Evolutionary conservation across 768 basidiomycete species (phyloP).

Genomic region (Mycena kentingensis): DNA sequence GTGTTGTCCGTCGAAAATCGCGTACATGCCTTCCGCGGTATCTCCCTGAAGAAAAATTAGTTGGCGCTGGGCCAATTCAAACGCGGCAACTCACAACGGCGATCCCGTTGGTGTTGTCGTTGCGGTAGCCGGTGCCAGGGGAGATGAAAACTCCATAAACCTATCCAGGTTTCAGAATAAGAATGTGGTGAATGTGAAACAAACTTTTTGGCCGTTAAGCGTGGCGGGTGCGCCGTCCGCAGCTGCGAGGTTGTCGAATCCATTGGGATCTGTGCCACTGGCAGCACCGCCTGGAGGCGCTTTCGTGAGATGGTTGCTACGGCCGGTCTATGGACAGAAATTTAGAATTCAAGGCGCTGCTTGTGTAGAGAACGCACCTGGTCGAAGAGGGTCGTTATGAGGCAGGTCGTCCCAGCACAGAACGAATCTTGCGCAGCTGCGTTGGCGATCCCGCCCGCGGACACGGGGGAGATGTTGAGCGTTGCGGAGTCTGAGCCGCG

Average conservation of each 20-base stretch:
- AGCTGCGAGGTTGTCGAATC: constrained; percentile 3
- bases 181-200: too few relatives aligned
- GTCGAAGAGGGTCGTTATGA: constrained; percentile 15
- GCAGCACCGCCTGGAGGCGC: constrained; percentile 6
- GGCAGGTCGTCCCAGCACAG: constrained; percentile 1
- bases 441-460: constrained; percentile 15
- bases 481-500: constrained; percentile 14
- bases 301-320: constrained; percentile 5
- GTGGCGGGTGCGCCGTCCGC: constrained; percentile 8
- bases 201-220: constrained; percentile 15
- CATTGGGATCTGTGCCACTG: not conserved
- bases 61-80: not conserved
- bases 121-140: constrained; percentile 8
- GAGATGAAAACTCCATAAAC: constrained; percentile 13
- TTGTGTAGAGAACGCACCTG: not conserved
- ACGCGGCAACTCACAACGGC: not conserved
- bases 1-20: constrained; percentile 10
- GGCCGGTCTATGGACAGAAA: not conserved
- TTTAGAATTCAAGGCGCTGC: not conserved
- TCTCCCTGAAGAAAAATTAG: constrained; percentile 1
- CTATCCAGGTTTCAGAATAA: too few relatives aligned
- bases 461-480: constrained; percentile 6
- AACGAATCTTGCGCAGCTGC: constrained; percentile 6
- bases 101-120: constrained; percentile 6
- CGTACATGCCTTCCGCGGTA: constrained; percentile 9